Evolutionary conservation across 768 basidiomycete genomes (phyloP).

Genomic region (Cystobasidium tubakii): DNA sequence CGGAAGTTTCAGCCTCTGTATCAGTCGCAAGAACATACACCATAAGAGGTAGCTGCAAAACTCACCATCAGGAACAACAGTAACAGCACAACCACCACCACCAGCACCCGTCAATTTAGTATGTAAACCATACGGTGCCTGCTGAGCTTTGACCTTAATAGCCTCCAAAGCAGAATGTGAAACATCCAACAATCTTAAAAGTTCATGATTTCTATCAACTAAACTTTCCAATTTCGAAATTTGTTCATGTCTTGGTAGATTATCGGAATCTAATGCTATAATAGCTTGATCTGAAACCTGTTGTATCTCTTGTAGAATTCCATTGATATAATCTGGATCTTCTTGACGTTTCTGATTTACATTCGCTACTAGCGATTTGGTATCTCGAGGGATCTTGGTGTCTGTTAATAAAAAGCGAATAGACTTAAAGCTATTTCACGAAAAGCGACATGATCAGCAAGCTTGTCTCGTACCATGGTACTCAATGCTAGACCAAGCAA

Average conservation of each 20-base stretch:
- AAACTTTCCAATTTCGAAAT: conserved; percentile 67
- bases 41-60: too few relatives aligned
- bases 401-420: conserved; percentile 85
- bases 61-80: conserved; percentile 86
- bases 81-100: conserved; percentile 96
- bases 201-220: conserved; percentile 80
- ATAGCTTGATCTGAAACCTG: conserved; percentile 75
- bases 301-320: conserved; percentile 73
- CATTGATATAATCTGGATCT: conserved; percentile 79
- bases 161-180: conserved; percentile 82
- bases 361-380: conserved; percentile 86
- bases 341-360: conserved; percentile 67
- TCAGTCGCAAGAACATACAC: too few relatives aligned
- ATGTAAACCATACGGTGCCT: conserved; percentile 62
- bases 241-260: conserved; percentile 62
- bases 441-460: neutral
- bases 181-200: conserved; percentile 77
- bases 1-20: neutral
- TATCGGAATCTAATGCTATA: conserved; percentile 65
- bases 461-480: neutral
- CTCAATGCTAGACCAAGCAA: too few relatives aligned
- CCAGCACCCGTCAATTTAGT: conserved; percentile 98
- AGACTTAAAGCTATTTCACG: conserved; percentile 68
- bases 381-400: conserved; percentile 86
- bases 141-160: conserved; percentile 65